Base-by-base conservation (phyloP, 805 yeast species). In the Starmerella floris region DNA sequence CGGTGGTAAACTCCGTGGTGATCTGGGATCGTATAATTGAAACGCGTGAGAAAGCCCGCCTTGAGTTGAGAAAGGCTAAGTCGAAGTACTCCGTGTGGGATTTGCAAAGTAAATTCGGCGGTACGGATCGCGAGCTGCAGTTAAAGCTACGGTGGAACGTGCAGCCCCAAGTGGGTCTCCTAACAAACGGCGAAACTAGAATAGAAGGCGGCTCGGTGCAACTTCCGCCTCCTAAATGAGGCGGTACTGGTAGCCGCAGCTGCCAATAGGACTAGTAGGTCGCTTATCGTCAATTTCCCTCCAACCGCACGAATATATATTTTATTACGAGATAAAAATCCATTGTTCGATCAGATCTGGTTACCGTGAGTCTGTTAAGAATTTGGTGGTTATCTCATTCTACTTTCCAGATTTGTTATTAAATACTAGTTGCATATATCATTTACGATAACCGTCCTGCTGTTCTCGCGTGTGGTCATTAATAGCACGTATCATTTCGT, bases 61-160 rank as follows among this genome's bases (percentile, higher is more conserved):
- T 88, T 16, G 53, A 64, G 17, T 61, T 83, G 46, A 58, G 54
- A 9, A 69, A 73, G 48, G 70, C 64, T 35, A 73, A 73, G 49
- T 72, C 87, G 1, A 82, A 83, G 61, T 88, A 88, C 59, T 73
- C 83, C 0, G 83, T 84, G 13, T 91, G 94, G 84, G 97, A 88
- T 61, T 70, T 78, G 40, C 78, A 76, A 53, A 71, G 72, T 41
- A 62, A 70, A 20, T 71, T 65, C 46, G 56, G 56, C 39, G 74
- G 72, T 40, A 30, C 13, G n/a, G 43, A 49, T 32, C 73, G 81
- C 53, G 73, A 78, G 20, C 83, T 94, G 19, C 67, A 64, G 3
- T 65, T 88, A 43, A 74, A 69, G 47, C 65, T 88, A 40, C 85
- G 83, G 50, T 88, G 95, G 88, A 87, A 87, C 58, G 70, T 88